Evolutionary conservation across 192 early-diverging fungal species (phyloP), one percentile per base, ranked within the genome.

Genomic region (Coemansia sp.): DNA sequence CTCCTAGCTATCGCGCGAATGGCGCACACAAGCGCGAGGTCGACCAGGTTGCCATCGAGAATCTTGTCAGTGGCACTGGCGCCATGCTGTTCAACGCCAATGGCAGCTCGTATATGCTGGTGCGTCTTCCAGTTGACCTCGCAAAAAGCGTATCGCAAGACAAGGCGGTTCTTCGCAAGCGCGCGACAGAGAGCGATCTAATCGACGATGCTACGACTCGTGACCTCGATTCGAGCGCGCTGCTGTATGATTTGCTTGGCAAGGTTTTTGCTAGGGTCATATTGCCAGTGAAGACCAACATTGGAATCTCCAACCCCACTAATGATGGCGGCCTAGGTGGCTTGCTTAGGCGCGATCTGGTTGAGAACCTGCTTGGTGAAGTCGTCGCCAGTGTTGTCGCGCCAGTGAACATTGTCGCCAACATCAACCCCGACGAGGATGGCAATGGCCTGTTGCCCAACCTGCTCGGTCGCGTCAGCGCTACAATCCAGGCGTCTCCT

Each of bases 401-500:
- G 5, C 74, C 74, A 13, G 21, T 75, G 19, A 75, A 70, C 64
- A 70, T 76, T 23, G 69, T 66, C 42, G 71, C 70, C 59, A 72
- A 72, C 66, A 72, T 72, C 59, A 69, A 77, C 49, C 70, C 70
- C 2, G 67, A 78, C 26, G 76, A 78, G 63, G 58, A 77, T 23
- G 76, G 76, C 57, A 61, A 76, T 13, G 74, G 74, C 6, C n/a
- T 77, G 2, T 21, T 77, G 2, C 75, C 75, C 6, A 77, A 77
- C 63, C 66, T 77, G 26, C 74, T 76, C 26, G 74, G 74, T 39
- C 68, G 68, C 2, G 74, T 75, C 35, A 75, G 74, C 28, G 63
- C 64, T 13, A 68, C 66, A 14, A 68, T 74, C 14, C 62, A 72
- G 39, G 73, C 73, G 10, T 69, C 73, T 5, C 73, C 68, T 16